These are phyloP conservation scores for Candida adriatica DNA, from an alignment of 805 yeast genomes.

Conservation along the genomic window DNA sequence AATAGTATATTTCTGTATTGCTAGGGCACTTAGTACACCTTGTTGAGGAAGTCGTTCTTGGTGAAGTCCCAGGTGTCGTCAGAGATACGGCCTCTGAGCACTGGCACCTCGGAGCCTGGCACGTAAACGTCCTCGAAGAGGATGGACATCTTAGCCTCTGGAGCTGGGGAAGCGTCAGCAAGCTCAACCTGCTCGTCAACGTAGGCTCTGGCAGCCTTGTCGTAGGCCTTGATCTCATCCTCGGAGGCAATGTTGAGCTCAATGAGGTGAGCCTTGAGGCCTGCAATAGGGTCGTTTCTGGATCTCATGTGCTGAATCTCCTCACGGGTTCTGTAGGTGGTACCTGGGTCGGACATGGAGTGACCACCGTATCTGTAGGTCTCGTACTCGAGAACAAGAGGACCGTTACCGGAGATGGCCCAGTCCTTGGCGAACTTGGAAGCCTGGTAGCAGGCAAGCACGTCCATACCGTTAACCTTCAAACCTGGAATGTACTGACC, in stretches of 20 bases:
- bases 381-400: constrained; percentile 92
- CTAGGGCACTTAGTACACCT: constrained; percentile 17
- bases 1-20: not conserved
- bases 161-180: constrained; percentile 92
- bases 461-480: constrained; percentile 98
- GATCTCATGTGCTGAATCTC: constrained; percentile 99
- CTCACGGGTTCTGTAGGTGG: constrained; percentile 99
- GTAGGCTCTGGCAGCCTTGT: constrained; percentile 91
- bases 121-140: constrained; percentile 95
- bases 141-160: constrained; percentile 91
- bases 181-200: constrained; percentile 91
- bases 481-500: constrained; percentile 99
- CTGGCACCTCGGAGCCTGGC: constrained; percentile 88
- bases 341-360: constrained; percentile 99
- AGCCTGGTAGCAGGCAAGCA: constrained; percentile 90
- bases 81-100: constrained; percentile 92
- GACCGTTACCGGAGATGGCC: constrained; percentile 91
- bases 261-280: constrained; percentile 79
- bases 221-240: constrained; percentile 89
- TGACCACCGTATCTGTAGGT: constrained; percentile 99
- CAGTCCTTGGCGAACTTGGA: constrained; percentile 96
- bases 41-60: constrained; percentile 36
- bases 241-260: constrained; percentile 85
- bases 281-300: constrained; percentile 95
- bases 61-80: constrained; percentile 88